phyloP scores from a whole-genome alignment of 345 rosid species.

The Arabidopsis suecica region DNA sequence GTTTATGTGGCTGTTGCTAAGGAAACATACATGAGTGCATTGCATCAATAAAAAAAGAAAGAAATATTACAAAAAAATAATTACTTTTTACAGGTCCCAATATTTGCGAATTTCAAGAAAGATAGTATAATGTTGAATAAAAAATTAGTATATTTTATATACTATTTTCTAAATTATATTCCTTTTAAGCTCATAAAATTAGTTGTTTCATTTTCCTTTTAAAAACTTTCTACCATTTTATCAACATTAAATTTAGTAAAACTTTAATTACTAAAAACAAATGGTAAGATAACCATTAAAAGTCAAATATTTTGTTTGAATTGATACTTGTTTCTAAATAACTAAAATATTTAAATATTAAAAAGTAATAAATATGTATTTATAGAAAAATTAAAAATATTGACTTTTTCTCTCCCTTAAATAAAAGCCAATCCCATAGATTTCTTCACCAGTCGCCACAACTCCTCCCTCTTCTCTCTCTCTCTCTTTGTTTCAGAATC shows the following conservation, averaged over 20 bases:
- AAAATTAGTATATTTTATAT: background rate
- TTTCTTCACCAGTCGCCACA: constrained; percentile 45
- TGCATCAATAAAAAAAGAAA: constrained; percentile 30
- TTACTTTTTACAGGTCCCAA: constrained; percentile 20
- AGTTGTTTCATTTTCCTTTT: background rate
- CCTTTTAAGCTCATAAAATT: background rate
- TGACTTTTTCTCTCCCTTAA: constrained; percentile 51
- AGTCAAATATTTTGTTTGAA: background rate
- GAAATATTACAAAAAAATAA: background rate
- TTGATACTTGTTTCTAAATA: background rate
- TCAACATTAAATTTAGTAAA: background rate
- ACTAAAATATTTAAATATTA: background rate
- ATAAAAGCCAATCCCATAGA: constrained; percentile 45
- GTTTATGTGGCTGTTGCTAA: constrained; percentile 30
- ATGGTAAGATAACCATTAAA: constrained; percentile 24
- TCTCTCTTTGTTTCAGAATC: constrained; percentile 18
- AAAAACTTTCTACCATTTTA: background rate
- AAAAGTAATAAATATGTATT: constrained; percentile 22
- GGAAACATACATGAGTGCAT: constrained; percentile 39
- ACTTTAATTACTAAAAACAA: background rate
- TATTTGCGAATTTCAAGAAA: constrained; percentile 25
- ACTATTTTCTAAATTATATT: background rate
- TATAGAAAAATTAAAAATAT: constrained; percentile 35
- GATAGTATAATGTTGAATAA: background rate
- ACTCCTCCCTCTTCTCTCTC: constrained; percentile 28